These are phyloP conservation scores for Fistulinella cinereoalba DNA, from an alignment of 1,284 basidiomycete species.

Conservation along the genomic window DNA sequence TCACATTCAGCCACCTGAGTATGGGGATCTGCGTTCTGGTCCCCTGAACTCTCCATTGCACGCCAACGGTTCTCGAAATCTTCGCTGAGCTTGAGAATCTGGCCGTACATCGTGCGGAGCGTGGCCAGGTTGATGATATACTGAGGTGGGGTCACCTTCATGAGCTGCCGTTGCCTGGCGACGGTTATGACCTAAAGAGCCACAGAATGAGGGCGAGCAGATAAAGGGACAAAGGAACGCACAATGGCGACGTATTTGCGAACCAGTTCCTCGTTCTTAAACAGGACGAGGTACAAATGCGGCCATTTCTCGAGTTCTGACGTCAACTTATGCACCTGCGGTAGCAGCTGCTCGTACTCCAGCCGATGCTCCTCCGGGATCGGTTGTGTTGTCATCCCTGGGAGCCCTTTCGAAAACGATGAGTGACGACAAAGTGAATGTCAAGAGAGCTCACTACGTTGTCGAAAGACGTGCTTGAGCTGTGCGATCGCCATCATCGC, in stretches of 20 bases:
- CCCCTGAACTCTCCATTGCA: constrained; percentile 26
- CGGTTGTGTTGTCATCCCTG: constrained; percentile 32
- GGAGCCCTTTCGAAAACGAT: constrained; percentile 16
- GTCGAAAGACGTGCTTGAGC: constrained; percentile 33
- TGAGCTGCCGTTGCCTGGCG: constrained; percentile 48
- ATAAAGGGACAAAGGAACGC: constrained; percentile 28
- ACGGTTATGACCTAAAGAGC: constrained; percentile 47
- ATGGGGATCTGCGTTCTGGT: too few species aligned
- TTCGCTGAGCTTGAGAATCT: constrained; percentile 43
- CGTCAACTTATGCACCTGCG: constrained; percentile 43
- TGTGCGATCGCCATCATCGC: constrained; percentile 33
- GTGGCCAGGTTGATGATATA: constrained; percentile 47
- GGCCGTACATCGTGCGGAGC: constrained; percentile 47
- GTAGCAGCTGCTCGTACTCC: constrained; percentile 51
- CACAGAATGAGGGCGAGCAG: constrained; percentile 7
- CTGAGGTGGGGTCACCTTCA: constrained; percentile 44
- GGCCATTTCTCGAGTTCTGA: constrained; percentile 50
- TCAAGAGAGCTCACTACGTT: constrained; percentile 31
- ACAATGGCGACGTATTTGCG: constrained; percentile 55
- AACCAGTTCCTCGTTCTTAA: constrained; percentile 46
- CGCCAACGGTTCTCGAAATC: constrained; percentile 35
- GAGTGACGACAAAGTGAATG: constrained; percentile 13
- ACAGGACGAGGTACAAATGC: constrained; percentile 43
- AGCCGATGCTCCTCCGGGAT: constrained; percentile 51
- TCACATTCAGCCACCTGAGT: too few species aligned